Base-by-base conservation (phyloP, 73 alveolate genomes). In the Tetrahymena thermophila region DNA sequence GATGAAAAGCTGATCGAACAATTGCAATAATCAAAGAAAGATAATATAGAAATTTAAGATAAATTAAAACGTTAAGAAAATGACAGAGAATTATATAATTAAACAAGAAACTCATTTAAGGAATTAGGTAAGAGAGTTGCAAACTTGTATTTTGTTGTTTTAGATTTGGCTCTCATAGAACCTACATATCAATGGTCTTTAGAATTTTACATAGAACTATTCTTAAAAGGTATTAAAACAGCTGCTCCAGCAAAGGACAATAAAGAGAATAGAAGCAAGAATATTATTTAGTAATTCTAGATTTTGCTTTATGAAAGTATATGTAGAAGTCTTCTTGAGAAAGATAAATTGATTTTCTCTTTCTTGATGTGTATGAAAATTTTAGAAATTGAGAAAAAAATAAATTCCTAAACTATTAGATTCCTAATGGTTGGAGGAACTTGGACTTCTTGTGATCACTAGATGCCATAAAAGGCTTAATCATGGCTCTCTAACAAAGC, bases 401-500 rank as follows among this genome's bases (percentile, higher is more conserved):
- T 97, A 0, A 96, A 97, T 55, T 96, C 94, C 42, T 37, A 35
- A 34, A 99, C 98, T 85, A 96, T 97, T 19, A 98, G 99, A 97
- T 99, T 98, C 97, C 94, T 98, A 56, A 98, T 99, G 97, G 98
- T 99, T 35, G 99, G 99, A 35, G 99, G 99, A 3, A 97, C 99
- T 19, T 98, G 98, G 93, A 97, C 98, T 57, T 98, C 97, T 84
- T 95, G 96, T 85, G 98, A 97, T 50, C 96, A 97, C 3, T 98
- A 99, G 1, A 97, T 98, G 96, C 99, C 99, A 1, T 85, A 98
- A 17, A 98, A 98, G 4, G 97, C 97, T 43, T 43, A 43, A 83
- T 99, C 98, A 13, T 99, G 99, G 99, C 97, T 99, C 19, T 95
- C 98, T 43, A 97, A 96, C 43, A 99, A 98, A 55, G 98, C 98